Conservation (phyloP, 192 early-diverging fungal genomes). For the Rhizophagus clarus region DNA sequence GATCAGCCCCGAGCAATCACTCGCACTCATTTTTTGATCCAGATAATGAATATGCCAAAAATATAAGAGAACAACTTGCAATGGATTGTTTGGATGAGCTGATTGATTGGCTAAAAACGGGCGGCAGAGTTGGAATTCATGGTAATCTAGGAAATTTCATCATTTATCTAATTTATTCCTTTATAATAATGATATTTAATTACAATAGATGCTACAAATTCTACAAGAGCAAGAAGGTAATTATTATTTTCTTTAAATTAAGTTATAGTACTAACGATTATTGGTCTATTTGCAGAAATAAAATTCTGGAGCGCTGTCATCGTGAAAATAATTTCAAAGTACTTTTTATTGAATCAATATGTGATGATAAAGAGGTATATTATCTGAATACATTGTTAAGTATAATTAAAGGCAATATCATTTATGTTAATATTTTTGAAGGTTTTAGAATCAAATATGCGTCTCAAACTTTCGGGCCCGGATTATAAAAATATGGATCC, state of each 20-base stretch:
- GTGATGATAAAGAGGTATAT: slow-evolving; percentile 67
- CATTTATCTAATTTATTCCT: background rate
- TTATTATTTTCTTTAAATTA: slow-evolving; percentile 36
- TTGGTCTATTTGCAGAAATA: slow-evolving; percentile 43
- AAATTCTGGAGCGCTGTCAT: slow-evolving; percentile 62
- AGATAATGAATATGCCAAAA: slow-evolving; percentile 73
- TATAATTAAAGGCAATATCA: background rate
- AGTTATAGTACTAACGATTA: slow-evolving; percentile 34
- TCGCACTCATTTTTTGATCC: slow-evolving; percentile 94
- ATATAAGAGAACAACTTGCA: slow-evolving; percentile 84
- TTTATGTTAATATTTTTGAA: slow-evolving; percentile 2
- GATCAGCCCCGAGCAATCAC: slow-evolving; percentile 49
- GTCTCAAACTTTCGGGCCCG: slow-evolving; percentile 90
- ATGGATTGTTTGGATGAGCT: slow-evolving; percentile 91
- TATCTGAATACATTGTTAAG: slow-evolving; percentile 29
- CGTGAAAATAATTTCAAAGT: slow-evolving; percentile 66
- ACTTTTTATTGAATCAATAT: slow-evolving; percentile 84
- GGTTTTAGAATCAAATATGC: slow-evolving; percentile 82
- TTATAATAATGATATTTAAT: slow-evolving; percentile 36
- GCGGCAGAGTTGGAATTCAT: slow-evolving; percentile 87
- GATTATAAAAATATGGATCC: slow-evolving; percentile 90
- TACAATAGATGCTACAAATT: slow-evolving; percentile 88
- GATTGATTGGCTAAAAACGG: slow-evolving; percentile 84
- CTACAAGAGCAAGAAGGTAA: slow-evolving; percentile 78
- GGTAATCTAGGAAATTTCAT: slow-evolving; percentile 27